These are phyloP conservation scores for Mortierella sp. DNA, from an alignment of 371 early-diverging fungal genomes.

Conservation along the genomic window DNA sequence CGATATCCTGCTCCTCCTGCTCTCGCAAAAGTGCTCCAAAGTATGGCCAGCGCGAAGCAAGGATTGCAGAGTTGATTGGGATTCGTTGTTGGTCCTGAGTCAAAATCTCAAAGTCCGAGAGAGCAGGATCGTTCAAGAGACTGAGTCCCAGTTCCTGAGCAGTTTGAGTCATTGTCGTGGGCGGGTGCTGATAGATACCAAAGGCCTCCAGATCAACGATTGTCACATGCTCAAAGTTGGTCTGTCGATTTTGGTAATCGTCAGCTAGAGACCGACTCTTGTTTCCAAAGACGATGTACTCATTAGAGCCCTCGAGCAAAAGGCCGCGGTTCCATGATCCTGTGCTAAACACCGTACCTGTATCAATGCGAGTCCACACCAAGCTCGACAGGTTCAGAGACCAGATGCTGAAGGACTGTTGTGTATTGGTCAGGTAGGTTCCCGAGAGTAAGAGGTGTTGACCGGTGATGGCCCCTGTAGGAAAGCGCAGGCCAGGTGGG, in stretches of 20 bases:
- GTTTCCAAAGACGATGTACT: slow-evolving; percentile 78
- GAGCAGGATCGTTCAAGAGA: slow-evolving; percentile 71
- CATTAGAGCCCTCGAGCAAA: slow-evolving; percentile 67
- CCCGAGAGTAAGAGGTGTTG: slow-evolving; percentile 80
- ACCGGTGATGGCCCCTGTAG: slow-evolving; percentile 71
- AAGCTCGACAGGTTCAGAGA: slow-evolving; percentile 71
- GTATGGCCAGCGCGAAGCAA: slow-evolving; percentile 74
- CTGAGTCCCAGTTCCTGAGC: slow-evolving; percentile 75
- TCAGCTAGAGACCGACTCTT: slow-evolving; percentile 72
- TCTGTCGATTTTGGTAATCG: slow-evolving; percentile 81
- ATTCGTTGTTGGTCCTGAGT: slow-evolving; percentile 67
- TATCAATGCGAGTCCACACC: slow-evolving; percentile 76
- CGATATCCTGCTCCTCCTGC: slow-evolving; percentile 38
- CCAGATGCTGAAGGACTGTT: slow-evolving; percentile 80
- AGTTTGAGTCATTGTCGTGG: slow-evolving; percentile 62
- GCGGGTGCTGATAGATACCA: slow-evolving; percentile 72
- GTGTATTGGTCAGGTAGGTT: slow-evolving; percentile 74
- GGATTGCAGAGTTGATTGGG: slow-evolving; percentile 74
- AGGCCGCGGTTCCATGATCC: slow-evolving; percentile 87
- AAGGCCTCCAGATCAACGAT: slow-evolving; percentile 79
- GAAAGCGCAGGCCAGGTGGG: slow-evolving; percentile 86
- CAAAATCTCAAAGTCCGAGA: slow-evolving; percentile 75
- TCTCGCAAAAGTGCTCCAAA: slow-evolving; percentile 62
- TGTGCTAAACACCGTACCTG: slow-evolving; percentile 68
- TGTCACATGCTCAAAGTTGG: slow-evolving; percentile 80